Base-by-base conservation (phyloP, 164 flowering plant genomes). In the Aristolochia contorta region DNA sequence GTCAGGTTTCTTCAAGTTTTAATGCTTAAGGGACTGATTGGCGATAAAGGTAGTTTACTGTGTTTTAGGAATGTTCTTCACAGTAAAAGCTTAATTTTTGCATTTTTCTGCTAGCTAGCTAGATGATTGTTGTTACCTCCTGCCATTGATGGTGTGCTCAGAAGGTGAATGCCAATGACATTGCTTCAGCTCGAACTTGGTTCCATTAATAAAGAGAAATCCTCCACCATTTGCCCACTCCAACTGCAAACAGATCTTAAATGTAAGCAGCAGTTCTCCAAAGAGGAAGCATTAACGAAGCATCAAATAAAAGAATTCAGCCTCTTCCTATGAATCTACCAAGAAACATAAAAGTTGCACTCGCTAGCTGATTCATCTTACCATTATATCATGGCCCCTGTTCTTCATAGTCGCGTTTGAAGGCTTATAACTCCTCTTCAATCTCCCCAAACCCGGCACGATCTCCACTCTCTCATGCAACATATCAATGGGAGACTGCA, bases 401-500 rank as follows among this genome's bases (percentile, higher is more conserved):
- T 80, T 80, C 62, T 37, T 71, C 9, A 80, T 60, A 6, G 66
- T 73, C 53, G 82, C 81, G 59, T 68, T 66, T 27, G 82, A 45
- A 16, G 80, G 74, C 59, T 58, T 73, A 69, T 82, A 82, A 41
- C 43, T 65, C 63, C 69, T 74, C 48, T 67, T 62, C 4, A 82
- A 66, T 30, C 62, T 62, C 45, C 79, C 78, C 9, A 80, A 52
- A 30, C 65, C 47, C 4, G 78, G 63, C 12, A 72, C 70, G 1
- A 80, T 63, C 24, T 65, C 47, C 23, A 80, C 84, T 57, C 77
- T 75, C n/a, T 73, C 69, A 56, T 70, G 47, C 68, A 67, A 64
- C 47, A 83, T 24, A 70, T 85, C 84, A n/a, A 85, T 83, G 0
- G 91, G 91, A 62, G 91, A 85, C 60, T 85, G 91, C 83, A 82